These are phyloP conservation scores for Platismatia glauca DNA, from an alignment of 495 filamentous ascomycete species.

Conservation along the genomic window DNA sequence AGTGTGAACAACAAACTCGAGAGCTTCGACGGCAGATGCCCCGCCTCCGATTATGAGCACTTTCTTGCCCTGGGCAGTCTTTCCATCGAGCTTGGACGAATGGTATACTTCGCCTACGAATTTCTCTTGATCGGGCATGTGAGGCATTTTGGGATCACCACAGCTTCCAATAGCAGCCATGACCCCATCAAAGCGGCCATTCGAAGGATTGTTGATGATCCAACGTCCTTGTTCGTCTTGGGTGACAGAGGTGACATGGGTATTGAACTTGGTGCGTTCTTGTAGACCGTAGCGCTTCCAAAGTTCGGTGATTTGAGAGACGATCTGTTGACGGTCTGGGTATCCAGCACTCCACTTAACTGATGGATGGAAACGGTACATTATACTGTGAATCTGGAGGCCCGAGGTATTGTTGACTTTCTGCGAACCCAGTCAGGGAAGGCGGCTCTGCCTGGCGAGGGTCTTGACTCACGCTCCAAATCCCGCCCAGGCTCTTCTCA, in stretches of 20 bases:
- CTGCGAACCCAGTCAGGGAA: slow-evolving; percentile 31
- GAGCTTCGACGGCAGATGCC: slow-evolving; percentile 72
- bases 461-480: slow-evolving; percentile 60
- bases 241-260: slow-evolving; percentile 55
- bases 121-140: slow-evolving; percentile 53
- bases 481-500: slow-evolving; percentile 59
- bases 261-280: slow-evolving; percentile 61
- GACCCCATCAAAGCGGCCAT: slow-evolving; percentile 69
- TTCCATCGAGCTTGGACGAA: slow-evolving; percentile 64
- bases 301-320: slow-evolving; percentile 56
- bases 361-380: slow-evolving; percentile 84
- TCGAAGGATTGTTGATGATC: slow-evolving; percentile 63
- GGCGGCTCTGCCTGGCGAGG: background rate
- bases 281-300: slow-evolving; percentile 72
- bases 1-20: slow-evolving; percentile 66
- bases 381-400: slow-evolving; percentile 74
- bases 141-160: slow-evolving; percentile 64
- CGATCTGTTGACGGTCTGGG: slow-evolving; percentile 63
- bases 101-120: slow-evolving; percentile 65
- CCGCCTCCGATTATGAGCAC: slow-evolving; percentile 71
- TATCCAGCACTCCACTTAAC: slow-evolving; percentile 66
- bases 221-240: slow-evolving; percentile 61
- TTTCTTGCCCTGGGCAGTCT: slow-evolving; percentile 59
- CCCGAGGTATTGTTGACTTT: slow-evolving; percentile 75
- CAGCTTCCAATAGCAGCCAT: slow-evolving; percentile 71